Evolutionary conservation across 2,329 filamentous ascomycete genomes (phyloP), one percentile per base, ranked within the genome.

Genomic region (Neonectria neomacrospora): DNA sequence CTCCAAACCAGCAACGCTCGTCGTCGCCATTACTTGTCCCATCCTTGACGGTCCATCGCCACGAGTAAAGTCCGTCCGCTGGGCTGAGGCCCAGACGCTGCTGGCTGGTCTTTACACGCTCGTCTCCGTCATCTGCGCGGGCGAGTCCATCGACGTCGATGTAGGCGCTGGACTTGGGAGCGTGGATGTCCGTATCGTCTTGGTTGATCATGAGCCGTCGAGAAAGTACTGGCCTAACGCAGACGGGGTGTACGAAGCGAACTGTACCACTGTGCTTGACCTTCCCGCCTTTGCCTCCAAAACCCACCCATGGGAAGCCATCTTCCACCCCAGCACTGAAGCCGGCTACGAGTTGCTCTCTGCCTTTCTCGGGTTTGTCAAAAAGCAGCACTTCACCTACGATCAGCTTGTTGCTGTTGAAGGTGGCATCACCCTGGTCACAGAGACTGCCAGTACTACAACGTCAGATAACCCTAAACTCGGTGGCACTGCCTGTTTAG

Each of bases 51-150:
- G 86, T 20, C 79, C 79, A 32, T 80, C 81, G 23, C 78, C 80
- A 22, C 59, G 54, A 20, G 44, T 48, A 37, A 84, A 65, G 42
- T 86, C 70, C 81, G 85, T 23, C 80, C 81, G 86, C 18, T 97
- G 94, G 85, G 75, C 83, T 34, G 79, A 84, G n/a, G 86, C 89
- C 0, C 93, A 97, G 77, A 83, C 85, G n/a, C 82, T 95, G 5
- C 80, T 97, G 22, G 91, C 91, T 3, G 86, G 87, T 26, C 75
- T 96, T 23, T 98, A 98, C 82, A 89, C 89, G 71, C 84, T 97
- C 53, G 82, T 96, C 59, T 90, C 90, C 34, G 81, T 89, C 48
- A 82, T 93, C n/a, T 93, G 91, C 66, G 87, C 89, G 12, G 84
- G 88, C 67, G 81, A 87, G 51, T 81, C 80, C 50, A 84, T 80